Percentiles rank a stretch among this genome's conserved stretches.
Evolutionary conservation across 2,329 filamentous ascomycete species (phyloP).

Genomic region (Magnaporthiopsis incrustans): DNA sequence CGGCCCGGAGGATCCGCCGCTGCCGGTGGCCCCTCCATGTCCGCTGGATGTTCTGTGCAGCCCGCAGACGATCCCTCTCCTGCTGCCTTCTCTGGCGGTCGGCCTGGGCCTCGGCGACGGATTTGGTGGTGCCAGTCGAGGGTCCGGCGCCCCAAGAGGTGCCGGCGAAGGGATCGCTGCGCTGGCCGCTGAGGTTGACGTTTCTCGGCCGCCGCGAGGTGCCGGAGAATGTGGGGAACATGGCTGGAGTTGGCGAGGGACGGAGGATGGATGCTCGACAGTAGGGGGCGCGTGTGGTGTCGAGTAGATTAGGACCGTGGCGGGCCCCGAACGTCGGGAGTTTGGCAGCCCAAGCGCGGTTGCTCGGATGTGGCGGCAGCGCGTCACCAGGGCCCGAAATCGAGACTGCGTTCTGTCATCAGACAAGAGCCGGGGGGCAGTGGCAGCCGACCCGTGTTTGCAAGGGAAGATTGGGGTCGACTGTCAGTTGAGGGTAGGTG

Average conservation of each 20-base stretch:
- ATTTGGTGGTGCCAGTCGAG: slow-evolving; percentile 60
- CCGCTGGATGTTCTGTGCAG: slow-evolving; percentile 66
- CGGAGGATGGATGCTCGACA: neutral
- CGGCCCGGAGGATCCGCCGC: slow-evolving; percentile 49
- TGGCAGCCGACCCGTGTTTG: neutral
- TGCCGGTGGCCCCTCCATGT: slow-evolving; percentile 71
- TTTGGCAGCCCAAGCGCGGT: no score
- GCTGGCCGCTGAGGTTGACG: slow-evolving; percentile 84
- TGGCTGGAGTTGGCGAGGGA: slow-evolving; percentile 28
- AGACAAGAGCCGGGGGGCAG: no score
- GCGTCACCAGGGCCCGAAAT: no score
- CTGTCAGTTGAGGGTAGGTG: no score
- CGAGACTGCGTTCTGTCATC: no score
- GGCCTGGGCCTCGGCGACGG: slow-evolving; percentile 78
- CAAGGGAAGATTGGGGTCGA: no score
- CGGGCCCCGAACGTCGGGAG: no score
- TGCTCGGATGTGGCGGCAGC: no score
- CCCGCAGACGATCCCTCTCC: slow-evolving; percentile 69
- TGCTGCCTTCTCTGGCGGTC: slow-evolving; percentile 73
- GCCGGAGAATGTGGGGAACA: slow-evolving; percentile 92
- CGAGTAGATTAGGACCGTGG: neutral
- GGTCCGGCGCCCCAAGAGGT: slow-evolving; percentile 48
- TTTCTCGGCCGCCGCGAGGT: slow-evolving; percentile 78
- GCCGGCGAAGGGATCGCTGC: slow-evolving; percentile 68
- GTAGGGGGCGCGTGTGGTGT: neutral